These are phyloP conservation scores for Salix arbutifolia DNA, from an alignment of 345 rosid species.

Conservation along the genomic window DNA sequence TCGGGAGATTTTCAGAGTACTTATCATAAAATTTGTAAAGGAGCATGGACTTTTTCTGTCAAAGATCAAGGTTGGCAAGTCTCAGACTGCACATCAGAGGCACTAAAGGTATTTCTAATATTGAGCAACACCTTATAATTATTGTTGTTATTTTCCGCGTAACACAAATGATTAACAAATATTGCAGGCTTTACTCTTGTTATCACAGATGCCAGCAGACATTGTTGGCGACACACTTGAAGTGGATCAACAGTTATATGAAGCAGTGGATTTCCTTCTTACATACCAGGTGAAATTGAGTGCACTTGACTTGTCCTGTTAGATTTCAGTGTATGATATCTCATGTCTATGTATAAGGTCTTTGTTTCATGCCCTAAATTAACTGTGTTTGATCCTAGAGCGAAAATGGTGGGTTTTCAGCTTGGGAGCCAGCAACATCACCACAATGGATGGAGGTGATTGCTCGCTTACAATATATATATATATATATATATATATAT, in stretches of 20 bases:
- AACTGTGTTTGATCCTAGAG: not conserved
- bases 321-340: too few species aligned
- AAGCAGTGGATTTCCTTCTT: constrained; percentile 19
- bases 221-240: constrained; percentile 15
- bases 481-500: too few species aligned
- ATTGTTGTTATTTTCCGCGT: too few species aligned
- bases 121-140: not conserved
- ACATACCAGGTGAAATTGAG: constrained; percentile 8
- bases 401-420: constrained; percentile 17
- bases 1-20: constrained; percentile 9
- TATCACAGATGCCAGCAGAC: constrained; percentile 7
- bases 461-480: too few species aligned
- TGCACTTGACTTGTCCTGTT: too few species aligned
- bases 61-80: constrained; percentile 27
- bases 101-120: not conserved
- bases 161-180: not conserved
- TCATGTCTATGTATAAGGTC: too few species aligned
- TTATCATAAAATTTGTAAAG: not conserved
- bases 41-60: constrained; percentile 12
- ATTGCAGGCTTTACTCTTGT: constrained; percentile 4
- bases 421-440: constrained; percentile 18
- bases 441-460: constrained; percentile 16
- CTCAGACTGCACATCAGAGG: constrained; percentile 23
- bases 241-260: not conserved
- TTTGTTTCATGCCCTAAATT: too few species aligned